Percentiles rank a stretch among this genome's conserved stretches.
Evolutionary conservation across 331 rosid genomes (phyloP).

Genomic region (Prunus yedoensis): DNA sequence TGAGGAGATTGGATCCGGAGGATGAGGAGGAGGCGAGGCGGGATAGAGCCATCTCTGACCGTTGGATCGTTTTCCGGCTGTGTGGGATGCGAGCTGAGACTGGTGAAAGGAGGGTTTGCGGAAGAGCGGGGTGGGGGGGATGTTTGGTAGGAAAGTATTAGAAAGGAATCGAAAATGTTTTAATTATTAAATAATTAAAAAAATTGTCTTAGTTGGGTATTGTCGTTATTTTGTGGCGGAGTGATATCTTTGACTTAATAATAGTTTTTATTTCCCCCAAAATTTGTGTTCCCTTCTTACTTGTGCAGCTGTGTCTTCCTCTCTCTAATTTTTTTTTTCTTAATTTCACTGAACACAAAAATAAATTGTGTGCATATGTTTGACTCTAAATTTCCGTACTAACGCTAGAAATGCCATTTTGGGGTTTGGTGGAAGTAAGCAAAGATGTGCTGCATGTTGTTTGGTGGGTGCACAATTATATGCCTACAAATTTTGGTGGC

Average conservation of each 20-base stretch:
- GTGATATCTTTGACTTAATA: neutral
- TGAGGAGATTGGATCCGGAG: constrained; percentile 42
- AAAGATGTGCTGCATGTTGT: neutral
- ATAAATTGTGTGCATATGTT: too few relatives aligned
- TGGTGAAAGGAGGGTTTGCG: neutral
- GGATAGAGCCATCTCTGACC: constrained; percentile 53
- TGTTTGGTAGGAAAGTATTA: neutral
- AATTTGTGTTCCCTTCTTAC: too few relatives aligned
- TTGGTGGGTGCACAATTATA: neutral
- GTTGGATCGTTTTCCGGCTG: constrained; percentile 12
- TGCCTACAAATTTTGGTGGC: neutral
- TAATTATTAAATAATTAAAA: neutral
- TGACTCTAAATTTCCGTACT: too few relatives aligned
- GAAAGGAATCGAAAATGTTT: neutral
- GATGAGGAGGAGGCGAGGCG: constrained; percentile 47
- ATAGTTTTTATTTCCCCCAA: neutral
- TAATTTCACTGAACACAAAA: too few relatives aligned
- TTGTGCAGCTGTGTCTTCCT: too few relatives aligned
- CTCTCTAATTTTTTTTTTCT: neutral
- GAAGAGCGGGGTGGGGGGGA: too few relatives aligned
- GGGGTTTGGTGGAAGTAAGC: constrained; percentile 4
- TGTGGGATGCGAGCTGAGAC: neutral
- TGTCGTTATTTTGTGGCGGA: neutral
- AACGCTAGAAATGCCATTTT: too few relatives aligned
- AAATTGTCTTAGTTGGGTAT: too few relatives aligned